Evolutionary conservation across 495 filamentous ascomycete species (phyloP).

Genomic region (Penicillium daleae): DNA sequence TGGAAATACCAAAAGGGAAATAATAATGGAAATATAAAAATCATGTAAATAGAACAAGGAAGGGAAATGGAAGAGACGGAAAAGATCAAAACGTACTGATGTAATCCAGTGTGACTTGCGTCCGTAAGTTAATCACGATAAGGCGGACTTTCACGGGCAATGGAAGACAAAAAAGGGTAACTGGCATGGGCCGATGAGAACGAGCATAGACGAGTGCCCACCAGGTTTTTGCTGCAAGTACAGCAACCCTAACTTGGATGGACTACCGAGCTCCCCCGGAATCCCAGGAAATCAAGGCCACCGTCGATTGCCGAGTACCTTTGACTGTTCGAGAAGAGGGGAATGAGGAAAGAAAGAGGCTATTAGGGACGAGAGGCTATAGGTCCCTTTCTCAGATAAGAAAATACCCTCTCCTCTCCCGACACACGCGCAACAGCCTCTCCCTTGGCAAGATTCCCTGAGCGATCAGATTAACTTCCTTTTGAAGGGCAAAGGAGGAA

Average conservation of each 20-base stretch:
- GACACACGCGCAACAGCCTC: constrained; percentile 7
- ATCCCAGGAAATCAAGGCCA: background rate
- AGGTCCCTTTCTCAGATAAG: constrained; percentile 4
- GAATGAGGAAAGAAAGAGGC: background rate
- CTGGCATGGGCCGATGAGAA: background rate
- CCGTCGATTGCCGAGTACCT: background rate
- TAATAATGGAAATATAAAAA: constrained; percentile 9
- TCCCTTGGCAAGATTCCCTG: background rate
- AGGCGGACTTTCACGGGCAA: constrained; percentile 10
- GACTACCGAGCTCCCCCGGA: background rate
- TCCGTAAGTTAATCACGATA: constrained; percentile 9
- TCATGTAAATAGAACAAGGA: constrained; percentile 22
- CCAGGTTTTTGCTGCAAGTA: background rate
- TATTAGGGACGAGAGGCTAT: constrained; percentile 1
- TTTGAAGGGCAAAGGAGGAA: constrained; percentile 5
- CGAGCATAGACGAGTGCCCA: background rate
- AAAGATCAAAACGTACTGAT: constrained; percentile 27
- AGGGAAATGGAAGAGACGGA: constrained; percentile 17
- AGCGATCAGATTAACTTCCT: constrained; percentile 22
- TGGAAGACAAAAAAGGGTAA: background rate
- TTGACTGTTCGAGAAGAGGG: background rate
- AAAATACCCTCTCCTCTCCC: constrained; percentile 8
- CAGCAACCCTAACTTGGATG: constrained; percentile 13
- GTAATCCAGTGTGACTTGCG: constrained; percentile 19
- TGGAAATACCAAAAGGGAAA: constrained; percentile 19